Conservation (phyloP, 1,284 basidiomycete species). For the Irpex rosettiformis region DNA sequence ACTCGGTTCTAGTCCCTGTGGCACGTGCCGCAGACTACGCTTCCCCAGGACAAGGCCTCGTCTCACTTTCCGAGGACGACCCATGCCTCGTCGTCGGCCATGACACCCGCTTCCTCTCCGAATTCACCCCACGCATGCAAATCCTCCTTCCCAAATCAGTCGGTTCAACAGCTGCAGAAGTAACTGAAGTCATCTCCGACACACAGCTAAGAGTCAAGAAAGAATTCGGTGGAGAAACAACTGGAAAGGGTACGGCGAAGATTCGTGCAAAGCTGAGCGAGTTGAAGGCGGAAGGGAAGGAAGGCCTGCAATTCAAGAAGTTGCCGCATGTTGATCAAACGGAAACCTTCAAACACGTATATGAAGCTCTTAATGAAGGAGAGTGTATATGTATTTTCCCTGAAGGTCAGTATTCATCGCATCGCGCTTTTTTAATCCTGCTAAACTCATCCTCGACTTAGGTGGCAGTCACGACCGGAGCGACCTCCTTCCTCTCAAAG, state of each 20-base stretch:
- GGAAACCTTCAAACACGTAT: conserved; percentile 94
- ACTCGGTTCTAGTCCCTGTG: conserved; percentile 72
- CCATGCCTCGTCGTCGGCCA: conserved; percentile 79
- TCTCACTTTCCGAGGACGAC: conserved; percentile 74
- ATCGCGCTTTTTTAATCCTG: not conserved
- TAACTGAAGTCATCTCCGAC: conserved; percentile 88
- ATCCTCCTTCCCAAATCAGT: conserved; percentile 86
- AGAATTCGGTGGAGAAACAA: conserved; percentile 80
- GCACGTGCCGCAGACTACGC: conserved; percentile 89
- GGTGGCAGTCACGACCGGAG: conserved; percentile 96
- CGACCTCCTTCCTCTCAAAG: conserved; percentile 94
- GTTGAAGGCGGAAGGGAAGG: conserved; percentile 45
- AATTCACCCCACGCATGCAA: conserved; percentile 82
- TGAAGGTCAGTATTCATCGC: conserved; percentile 61
- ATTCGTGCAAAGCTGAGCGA: conserved; percentile 67
- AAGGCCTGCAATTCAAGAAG: conserved; percentile 72
- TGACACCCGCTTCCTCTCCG: conserved; percentile 75
- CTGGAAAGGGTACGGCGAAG: conserved; percentile 67
- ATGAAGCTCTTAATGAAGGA: conserved; percentile 81
- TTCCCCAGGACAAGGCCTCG: conserved; percentile 71
- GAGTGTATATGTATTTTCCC: conserved; percentile 96
- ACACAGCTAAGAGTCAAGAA: conserved; percentile 83
- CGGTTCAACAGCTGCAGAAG: conserved; percentile 78
- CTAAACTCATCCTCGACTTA: conserved; percentile 26
- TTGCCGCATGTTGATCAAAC: conserved; percentile 89